These are phyloP conservation scores for Chalciporus chontae DNA, from an alignment of 768 basidiomycete species.

Conservation along the genomic window DNA sequence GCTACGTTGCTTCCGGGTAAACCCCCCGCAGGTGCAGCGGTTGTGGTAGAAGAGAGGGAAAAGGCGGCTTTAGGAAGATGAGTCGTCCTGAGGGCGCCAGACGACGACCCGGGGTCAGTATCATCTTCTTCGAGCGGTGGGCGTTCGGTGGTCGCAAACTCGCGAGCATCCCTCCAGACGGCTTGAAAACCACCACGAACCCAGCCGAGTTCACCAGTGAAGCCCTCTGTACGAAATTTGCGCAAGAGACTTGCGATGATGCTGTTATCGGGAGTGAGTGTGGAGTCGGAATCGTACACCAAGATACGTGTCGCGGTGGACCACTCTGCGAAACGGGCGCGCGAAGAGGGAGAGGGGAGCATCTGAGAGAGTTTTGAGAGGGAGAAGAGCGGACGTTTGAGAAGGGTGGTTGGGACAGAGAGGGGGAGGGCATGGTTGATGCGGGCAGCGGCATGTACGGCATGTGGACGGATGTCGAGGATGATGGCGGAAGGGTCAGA, in stretches of 20 bases:
- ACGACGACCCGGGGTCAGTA: slow-evolving; percentile 31
- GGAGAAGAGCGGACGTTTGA: slow-evolving; percentile 86
- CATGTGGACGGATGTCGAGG: slow-evolving; percentile 87
- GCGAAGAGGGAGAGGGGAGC: slow-evolving; percentile 62
- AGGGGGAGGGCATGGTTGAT: slow-evolving; percentile 73
- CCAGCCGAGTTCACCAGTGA: slow-evolving; percentile 65
- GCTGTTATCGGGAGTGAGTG: slow-evolving; percentile 52
- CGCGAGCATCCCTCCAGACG: slow-evolving; percentile 51
- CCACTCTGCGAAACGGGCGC: slow-evolving; percentile 61
- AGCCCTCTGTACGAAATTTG: slow-evolving; percentile 67
- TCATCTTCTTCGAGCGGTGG: slow-evolving; percentile 50
- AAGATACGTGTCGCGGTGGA: slow-evolving; percentile 58
- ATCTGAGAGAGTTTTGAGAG: slow-evolving; percentile 73
- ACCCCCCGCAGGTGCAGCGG: slow-evolving; percentile 15
- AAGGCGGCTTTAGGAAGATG: slow-evolving; percentile 66
- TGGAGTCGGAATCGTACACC: slow-evolving; percentile 83
- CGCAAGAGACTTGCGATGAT: slow-evolving; percentile 71
- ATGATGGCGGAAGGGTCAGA: slow-evolving; percentile 49
- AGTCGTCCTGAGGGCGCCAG: slow-evolving; percentile 46
- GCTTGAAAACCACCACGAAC: slow-evolving; percentile 80
- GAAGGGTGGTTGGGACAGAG: slow-evolving; percentile 89
- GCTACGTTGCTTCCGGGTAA: background rate
- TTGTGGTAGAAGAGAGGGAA: slow-evolving; percentile 44
- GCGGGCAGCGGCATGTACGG: slow-evolving; percentile 63
- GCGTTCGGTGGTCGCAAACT: slow-evolving; percentile 50